These are phyloP conservation scores for Lepiota subincarnata DNA, from an alignment of 768 basidiomycete genomes.

Conservation along the genomic window DNA sequence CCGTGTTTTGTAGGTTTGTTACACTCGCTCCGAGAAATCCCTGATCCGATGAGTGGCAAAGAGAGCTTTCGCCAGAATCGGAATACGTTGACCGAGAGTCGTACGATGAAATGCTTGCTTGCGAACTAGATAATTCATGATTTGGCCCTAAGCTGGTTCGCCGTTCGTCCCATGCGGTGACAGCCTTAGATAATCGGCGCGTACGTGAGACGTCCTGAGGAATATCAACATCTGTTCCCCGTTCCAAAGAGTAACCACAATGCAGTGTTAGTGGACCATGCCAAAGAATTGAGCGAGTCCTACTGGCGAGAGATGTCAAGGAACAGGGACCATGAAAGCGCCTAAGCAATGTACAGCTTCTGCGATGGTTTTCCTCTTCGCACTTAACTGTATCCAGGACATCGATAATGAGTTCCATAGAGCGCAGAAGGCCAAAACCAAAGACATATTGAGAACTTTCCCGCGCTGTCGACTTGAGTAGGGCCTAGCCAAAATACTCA, in stretches of 20 bases:
- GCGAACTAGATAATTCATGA: neutral
- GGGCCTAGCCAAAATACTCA: conserved; percentile 42
- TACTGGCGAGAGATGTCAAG: conserved; percentile 50
- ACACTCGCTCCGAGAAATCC: neutral
- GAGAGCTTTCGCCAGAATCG: neutral
- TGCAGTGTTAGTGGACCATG: conserved; percentile 52
- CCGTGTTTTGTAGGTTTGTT: neutral
- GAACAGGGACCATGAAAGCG: conserved; percentile 59
- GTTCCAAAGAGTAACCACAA: neutral
- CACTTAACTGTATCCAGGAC: conserved; percentile 83
- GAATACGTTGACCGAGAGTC: neutral
- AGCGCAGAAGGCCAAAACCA: conserved; percentile 59
- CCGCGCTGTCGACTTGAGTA: conserved; percentile 66
- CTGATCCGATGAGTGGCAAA: neutral
- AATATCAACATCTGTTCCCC: neutral
- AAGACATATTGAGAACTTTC: conserved; percentile 67
- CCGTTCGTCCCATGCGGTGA: neutral
- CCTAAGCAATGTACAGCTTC: conserved; percentile 55
- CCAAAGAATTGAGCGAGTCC: conserved; percentile 72
- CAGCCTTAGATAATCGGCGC: neutral
- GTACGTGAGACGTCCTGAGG: neutral
- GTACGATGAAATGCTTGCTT: neutral
- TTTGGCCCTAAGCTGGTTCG: neutral
- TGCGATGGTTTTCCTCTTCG: conserved; percentile 83
- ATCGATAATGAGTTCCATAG: conserved; percentile 66